Evolutionary conservation across 2,329 filamentous ascomycete genomes (phyloP), one percentile per base, ranked within the genome.

Genomic region (Fusarium napiforme): DNA sequence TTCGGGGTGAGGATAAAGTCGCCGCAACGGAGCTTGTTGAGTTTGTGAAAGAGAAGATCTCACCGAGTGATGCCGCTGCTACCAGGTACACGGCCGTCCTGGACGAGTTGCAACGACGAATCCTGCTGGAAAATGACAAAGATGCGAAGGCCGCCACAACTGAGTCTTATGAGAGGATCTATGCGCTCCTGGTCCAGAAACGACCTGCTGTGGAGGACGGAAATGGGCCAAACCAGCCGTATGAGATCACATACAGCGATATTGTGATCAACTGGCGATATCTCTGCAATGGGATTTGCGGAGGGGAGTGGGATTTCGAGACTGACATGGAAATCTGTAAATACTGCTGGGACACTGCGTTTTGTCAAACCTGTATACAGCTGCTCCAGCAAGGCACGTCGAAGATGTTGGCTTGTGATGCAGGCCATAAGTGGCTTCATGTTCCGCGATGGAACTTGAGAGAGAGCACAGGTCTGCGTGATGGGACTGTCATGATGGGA

Each of bases 61-160:
- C 21, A 18, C 4, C 9, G 1, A 50, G 10, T 1, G 46, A 50
- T 23, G 0, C 46, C 3, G 21, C 30, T 7, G 15, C 28, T 10
- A n/a, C 9, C 9, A 49, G 28, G 19, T 49, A 49, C 7, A 49
- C 1, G 19, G 21, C 21, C 23, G 7, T 49, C 21, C 30, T 50
- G 7, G 28, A 34, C 4, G 46, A 34, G 28, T 18, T 50, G 7
- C 30, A 50, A 3, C 28, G 30, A 4, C 15, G 46, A 9, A 34
- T 34, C 0, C 4, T 18, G 0, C 10, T 3, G 15, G 10, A 2
- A 0, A 18, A 32, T n/a, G 47, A 14, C 4, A 8, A 16, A 16
- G 15, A 12, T 9, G 47, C 34, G 21, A 9, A 32, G 7, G 1
- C 10, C 15, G 5, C 30, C 4, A 18, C 15, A 9, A 50, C 21